Conservation (phyloP, 192 early-diverging fungal genomes). For the Coemansia sp. region DNA sequence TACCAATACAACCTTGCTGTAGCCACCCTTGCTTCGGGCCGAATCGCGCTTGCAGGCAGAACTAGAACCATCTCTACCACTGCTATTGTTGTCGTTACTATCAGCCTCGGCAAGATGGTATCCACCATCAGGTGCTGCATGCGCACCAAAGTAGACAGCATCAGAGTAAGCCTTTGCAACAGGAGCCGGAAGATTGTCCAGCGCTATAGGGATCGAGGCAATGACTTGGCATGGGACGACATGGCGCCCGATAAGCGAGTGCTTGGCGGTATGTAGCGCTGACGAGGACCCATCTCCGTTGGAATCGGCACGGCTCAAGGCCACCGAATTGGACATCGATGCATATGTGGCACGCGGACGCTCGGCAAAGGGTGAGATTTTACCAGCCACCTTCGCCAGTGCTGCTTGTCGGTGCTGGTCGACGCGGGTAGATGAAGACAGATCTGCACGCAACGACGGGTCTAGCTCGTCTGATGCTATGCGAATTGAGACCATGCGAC, state of each 20-base stretch:
- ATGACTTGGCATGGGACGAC: slow-evolving; percentile 51
- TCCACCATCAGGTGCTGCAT: slow-evolving; percentile 43
- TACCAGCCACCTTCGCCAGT: slow-evolving; percentile 30
- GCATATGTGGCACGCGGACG: slow-evolving; percentile 10
- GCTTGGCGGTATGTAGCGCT: slow-evolving; percentile 8
- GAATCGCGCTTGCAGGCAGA: background rate
- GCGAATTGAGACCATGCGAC: slow-evolving; percentile 52
- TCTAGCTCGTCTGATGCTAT: slow-evolving; percentile 51
- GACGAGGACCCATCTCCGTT: background rate
- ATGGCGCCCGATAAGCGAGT: slow-evolving; percentile 42
- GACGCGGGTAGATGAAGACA: slow-evolving; percentile 41
- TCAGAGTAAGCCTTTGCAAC: slow-evolving; percentile 40
- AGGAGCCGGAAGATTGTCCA: slow-evolving; percentile 36
- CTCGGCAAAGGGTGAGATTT: slow-evolving; percentile 4
- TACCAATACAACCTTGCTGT: slow-evolving; percentile 45
- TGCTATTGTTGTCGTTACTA: background rate
- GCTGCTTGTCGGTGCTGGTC: slow-evolving; percentile 44
- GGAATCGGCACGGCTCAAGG: background rate
- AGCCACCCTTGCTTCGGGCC: slow-evolving; percentile 15
- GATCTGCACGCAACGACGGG: slow-evolving; percentile 39
- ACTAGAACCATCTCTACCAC: background rate
- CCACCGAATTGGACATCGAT: slow-evolving; percentile 15
- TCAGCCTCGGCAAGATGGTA: slow-evolving; percentile 26
- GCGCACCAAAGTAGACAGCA: slow-evolving; percentile 43
- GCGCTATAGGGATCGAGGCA: slow-evolving; percentile 43